These are phyloP conservation scores for Digitaria exilis DNA, from an alignment of 202 grass and related monocot genomes.

Conservation along the genomic window DNA sequence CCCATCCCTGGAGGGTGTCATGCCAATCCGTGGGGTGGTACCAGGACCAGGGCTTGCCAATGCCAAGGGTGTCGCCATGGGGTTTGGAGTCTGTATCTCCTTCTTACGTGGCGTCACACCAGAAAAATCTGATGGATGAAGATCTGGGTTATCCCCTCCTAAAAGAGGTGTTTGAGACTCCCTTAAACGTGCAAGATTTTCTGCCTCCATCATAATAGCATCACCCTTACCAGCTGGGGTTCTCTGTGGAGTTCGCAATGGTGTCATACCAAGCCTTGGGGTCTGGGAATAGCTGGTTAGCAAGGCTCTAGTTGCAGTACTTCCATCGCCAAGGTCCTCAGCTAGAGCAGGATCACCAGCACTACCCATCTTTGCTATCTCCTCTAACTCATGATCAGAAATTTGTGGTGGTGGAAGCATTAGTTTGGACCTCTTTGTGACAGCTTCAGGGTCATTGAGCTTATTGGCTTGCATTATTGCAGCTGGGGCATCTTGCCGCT, in stretches of 20 bases:
- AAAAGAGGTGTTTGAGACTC: constrained; percentile 92
- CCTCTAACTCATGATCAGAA: constrained; percentile 90
- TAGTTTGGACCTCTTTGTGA: constrained; percentile 82
- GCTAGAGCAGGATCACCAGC: constrained; percentile 57
- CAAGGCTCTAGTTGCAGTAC: constrained; percentile 71
- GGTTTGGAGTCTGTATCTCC: constrained; percentile 90
- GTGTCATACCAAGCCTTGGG: constrained; percentile 72
- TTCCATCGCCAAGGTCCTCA: constrained; percentile 77
- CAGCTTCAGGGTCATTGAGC: constrained; percentile 91
- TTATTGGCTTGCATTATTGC: constrained; percentile 91
- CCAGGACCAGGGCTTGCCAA: constrained; percentile 66
- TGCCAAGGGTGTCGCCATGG: constrained; percentile 69
- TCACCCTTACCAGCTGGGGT: constrained; percentile 86
- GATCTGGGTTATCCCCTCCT: constrained; percentile 87
- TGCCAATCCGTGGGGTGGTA: constrained; percentile 71
- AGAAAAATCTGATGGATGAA: constrained; percentile 90
- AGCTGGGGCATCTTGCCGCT: constrained; percentile 83
- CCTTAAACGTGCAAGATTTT: constrained; percentile 82
- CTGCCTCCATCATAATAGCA: constrained; percentile 97
- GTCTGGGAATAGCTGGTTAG: constrained; percentile 83
- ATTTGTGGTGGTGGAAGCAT: constrained; percentile 95
- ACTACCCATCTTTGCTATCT: constrained; percentile 93
- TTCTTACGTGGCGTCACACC: constrained; percentile 87
- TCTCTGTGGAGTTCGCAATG: constrained; percentile 71
- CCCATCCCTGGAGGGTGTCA: constrained; percentile 79